Percentiles rank a stretch among this genome's conserved stretches.
Conservation (phyloP, 225 moss, liverwort and hornwort genomes). For the Asterella californica region DNA sequence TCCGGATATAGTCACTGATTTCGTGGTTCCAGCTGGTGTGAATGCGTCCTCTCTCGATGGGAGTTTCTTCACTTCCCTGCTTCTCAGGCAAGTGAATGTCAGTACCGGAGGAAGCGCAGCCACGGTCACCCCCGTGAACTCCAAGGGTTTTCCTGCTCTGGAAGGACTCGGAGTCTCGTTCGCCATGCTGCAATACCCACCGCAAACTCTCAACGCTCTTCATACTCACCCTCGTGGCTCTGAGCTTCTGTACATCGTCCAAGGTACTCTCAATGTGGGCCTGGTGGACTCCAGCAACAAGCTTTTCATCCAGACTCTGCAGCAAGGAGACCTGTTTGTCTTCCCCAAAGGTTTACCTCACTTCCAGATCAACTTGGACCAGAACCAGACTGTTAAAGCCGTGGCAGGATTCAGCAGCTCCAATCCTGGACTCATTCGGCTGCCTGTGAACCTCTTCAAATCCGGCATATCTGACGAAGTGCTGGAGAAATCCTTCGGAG, state of each 20-base stretch:
- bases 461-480: background rate
- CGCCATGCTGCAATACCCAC: slow-evolving; percentile 7
- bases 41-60: background rate
- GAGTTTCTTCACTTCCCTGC: slow-evolving; percentile 2
- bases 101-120: background rate
- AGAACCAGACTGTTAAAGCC: background rate
- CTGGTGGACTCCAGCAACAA: slow-evolving; percentile 21
- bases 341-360: too few species aligned
- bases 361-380: slow-evolving; percentile 3
- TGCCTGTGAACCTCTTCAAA: background rate
- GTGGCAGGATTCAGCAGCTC: slow-evolving; percentile 17
- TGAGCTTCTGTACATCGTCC: background rate
- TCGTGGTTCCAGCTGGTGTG: background rate
- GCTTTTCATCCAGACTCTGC: slow-evolving; percentile 16
- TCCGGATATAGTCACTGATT: background rate
- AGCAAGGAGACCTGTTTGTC: slow-evolving; percentile 8
- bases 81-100: background rate
- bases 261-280: slow-evolving; percentile 15
- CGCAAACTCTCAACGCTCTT: background rate
- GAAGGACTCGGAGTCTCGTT: slow-evolving; percentile 9
- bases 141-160: background rate
- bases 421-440: slow-evolving; percentile 7
- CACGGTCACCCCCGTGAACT: background rate
- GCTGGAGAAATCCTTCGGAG: slow-evolving; percentile 4
- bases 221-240: slow-evolving; percentile 7